Evolutionary conservation across 345 rosid genomes (phyloP), one percentile per base, ranked within the genome.

Genomic region (Zanthoxylum bungeanum): DNA sequence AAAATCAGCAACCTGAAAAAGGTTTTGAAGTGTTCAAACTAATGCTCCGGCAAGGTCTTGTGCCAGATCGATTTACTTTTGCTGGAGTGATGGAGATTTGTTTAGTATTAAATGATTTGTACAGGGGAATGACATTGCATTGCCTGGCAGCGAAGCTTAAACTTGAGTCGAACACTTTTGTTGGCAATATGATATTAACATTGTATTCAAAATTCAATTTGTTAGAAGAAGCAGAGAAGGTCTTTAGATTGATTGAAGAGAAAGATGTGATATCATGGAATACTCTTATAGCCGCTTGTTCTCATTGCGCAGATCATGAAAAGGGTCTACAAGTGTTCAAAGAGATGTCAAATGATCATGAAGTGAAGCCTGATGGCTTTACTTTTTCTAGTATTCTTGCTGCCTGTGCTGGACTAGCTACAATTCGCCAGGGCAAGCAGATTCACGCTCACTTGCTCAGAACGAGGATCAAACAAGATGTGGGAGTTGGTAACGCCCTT

Each of bases 221-320:
- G 69, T 33, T 81, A 40, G 80, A 68, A 65, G 82, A 76, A 40
- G 84, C 73, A 34, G 86, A 84, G 78, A 85, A 77, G 58, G 80
- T 71, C 53, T 81, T 87, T 55, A 40, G 76, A 71, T 57, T 42
- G 17, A 80, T 85, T 4, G 51, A 73, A 55, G 86, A 84, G 60
- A 83, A 80, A 73, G 90, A 89, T 73, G 60, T 68, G 57, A 76
- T 87, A 72, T 89, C 91, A 4, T 87, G 90, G 88, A 85, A 89
- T 39, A 75, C 86, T 24, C 61, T 79, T 31, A 73, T 89, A 28
- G 73, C 87, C 58, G 79, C 85, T 40, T 82, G 78, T 76, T 80
- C 78, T 72, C 85, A 40, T 69, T 81, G 79, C 36, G 67, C 40
- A 21, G 77, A 84, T 64, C 76, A 84, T 76, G 75, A 70, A 68